These are phyloP conservation scores for Haematococcus sp. DNA, from an alignment of 139 green algal species.

Conservation along the genomic window DNA sequence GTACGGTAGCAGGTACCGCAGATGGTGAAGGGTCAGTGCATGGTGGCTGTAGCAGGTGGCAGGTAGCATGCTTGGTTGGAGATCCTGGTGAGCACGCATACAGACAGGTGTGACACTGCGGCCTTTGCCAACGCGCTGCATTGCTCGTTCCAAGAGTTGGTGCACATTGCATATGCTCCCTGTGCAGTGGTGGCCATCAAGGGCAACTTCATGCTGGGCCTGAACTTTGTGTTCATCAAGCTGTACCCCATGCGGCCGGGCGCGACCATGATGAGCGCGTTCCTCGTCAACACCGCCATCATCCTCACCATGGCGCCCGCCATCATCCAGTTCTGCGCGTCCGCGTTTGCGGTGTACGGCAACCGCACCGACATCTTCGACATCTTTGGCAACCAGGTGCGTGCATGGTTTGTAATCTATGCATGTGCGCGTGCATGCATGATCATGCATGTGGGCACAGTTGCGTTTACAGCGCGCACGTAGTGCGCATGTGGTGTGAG, in stretches of 20 bases:
- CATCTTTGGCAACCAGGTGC: constrained; percentile 81
- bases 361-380: constrained; percentile 77
- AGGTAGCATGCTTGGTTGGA: no score
- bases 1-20: no score
- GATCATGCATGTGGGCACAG: neutral
- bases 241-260: constrained; percentile 82
- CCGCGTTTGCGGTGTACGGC: constrained; percentile 85
- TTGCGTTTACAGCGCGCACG: no score
- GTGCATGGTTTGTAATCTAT: neutral
- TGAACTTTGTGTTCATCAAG: constrained; percentile 87
- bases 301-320: constrained; percentile 85
- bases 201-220: constrained; percentile 88
- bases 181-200: constrained; percentile 75
- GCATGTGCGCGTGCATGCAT: neutral
- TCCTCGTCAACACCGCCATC: constrained; percentile 94
- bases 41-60: neutral
- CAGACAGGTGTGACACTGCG: no score
- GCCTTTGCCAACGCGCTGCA: no score
- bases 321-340: constrained; percentile 91
- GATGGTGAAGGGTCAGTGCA: no score
- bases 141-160: no score
- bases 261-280: constrained; percentile 90
- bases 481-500: no score
- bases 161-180: no score
- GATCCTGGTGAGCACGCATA: no score